Conservation (phyloP, 192 early-diverging fungal genomes). For the Coemansia sp. region DNA sequence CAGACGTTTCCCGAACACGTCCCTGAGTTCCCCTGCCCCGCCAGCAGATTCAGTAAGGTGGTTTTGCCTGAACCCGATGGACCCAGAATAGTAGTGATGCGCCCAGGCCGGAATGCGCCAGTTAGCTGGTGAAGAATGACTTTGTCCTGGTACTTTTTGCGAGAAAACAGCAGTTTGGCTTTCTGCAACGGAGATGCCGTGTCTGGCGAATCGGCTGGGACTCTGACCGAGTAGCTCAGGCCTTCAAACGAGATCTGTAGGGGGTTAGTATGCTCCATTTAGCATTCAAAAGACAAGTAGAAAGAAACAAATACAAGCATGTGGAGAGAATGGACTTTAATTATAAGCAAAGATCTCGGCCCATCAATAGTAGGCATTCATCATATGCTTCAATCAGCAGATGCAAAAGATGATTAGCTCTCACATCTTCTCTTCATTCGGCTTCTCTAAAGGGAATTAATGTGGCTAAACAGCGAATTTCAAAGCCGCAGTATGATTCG, state of each 20-base stretch:
- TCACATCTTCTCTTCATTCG: too few species aligned
- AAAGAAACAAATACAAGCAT: background rate
- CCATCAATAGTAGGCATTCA: too few species aligned
- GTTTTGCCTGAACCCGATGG: constrained; percentile 66
- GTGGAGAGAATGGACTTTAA: too few species aligned
- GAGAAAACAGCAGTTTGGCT: too few species aligned
- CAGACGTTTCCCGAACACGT: constrained; percentile 55
- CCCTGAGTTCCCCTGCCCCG: constrained; percentile 55
- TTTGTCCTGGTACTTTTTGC: constrained; percentile 40
- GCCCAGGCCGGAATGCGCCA: constrained; percentile 55
- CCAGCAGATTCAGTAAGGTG: constrained; percentile 61
- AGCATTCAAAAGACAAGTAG: background rate
- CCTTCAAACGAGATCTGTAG: constrained; percentile 44
- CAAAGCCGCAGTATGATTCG: too few species aligned
- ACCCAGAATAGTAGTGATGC: constrained; percentile 63
- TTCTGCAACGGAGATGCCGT: too few species aligned
- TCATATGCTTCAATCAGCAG: too few species aligned
- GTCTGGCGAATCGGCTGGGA: too few species aligned
- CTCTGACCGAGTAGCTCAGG: constrained; percentile 43
- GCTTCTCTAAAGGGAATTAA: too few species aligned
- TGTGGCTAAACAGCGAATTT: too few species aligned
- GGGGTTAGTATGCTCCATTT: constrained; percentile 19
- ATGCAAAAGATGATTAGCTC: too few species aligned
- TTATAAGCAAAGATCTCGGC: too few species aligned
- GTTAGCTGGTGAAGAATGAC: constrained; percentile 28